A percentile compares a stretch with the other conserved stretches of the same genome.
These are phyloP conservation scores for Lenwebbia sp. DNA, from an alignment of 345 rosid species.

Conservation along the genomic window DNA sequence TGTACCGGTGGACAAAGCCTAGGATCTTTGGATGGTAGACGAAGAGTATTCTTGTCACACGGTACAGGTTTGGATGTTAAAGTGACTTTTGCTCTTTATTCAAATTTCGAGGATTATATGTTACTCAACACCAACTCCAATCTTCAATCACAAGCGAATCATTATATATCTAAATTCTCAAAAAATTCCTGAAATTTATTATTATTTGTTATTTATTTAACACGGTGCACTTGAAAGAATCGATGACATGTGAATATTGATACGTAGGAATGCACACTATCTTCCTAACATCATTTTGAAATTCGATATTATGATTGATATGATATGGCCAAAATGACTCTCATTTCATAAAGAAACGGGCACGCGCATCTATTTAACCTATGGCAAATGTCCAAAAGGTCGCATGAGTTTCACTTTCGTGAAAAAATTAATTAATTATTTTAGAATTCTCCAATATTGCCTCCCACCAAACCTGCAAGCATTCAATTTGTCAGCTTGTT, in stretches of 20 bases:
- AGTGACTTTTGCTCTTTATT: background rate
- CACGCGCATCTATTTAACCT: background rate
- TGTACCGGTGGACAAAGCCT: background rate
- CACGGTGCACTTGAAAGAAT: background rate
- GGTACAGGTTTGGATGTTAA: background rate
- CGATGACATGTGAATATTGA: no score
- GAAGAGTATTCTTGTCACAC: background rate
- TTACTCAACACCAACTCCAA: background rate
- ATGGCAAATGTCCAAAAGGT: background rate
- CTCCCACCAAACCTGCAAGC: background rate
- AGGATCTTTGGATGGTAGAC: background rate
- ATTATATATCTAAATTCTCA: background rate
- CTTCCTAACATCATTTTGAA: background rate
- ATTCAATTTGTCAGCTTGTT: background rate
- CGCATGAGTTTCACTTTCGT: background rate
- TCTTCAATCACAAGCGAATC: background rate
- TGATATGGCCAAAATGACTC: background rate
- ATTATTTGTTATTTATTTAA: background rate
- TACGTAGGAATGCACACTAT: background rate
- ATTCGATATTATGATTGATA: background rate
- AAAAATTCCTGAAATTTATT: background rate
- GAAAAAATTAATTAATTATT: no score
- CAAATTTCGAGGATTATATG: background rate
- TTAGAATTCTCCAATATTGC: background rate
- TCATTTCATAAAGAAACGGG: background rate